These are phyloP conservation scores for Pleurotus giganteus DNA, from an alignment of 768 basidiomycete species.

Conservation along the genomic window DNA sequence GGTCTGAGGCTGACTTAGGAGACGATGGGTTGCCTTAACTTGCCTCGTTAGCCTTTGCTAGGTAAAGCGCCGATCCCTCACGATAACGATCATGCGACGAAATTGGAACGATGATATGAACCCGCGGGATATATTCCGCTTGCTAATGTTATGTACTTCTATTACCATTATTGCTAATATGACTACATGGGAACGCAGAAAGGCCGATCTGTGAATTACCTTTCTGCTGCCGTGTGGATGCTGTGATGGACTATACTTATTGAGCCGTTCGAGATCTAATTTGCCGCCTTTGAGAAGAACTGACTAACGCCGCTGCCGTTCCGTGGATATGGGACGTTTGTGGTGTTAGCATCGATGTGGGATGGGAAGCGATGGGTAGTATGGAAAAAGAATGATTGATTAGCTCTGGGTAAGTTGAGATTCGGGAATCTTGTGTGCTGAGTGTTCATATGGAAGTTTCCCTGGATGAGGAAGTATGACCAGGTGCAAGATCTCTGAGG, in stretches of 20 bases:
- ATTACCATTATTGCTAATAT: neutral
- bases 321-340: neutral
- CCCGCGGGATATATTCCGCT: neutral
- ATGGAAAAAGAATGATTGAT: neutral
- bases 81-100: neutral
- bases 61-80: neutral
- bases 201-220: neutral
- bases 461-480: neutral
- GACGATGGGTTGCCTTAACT: slow-evolving; percentile 9
- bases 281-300: neutral
- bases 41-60: neutral
- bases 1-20: slow-evolving; percentile 14
- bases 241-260: neutral
- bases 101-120: neutral
- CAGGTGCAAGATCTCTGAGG: too few relatives aligned
- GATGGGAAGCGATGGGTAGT: too few relatives aligned
- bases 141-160: slow-evolving; percentile 3
- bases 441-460: neutral
- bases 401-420: neutral
- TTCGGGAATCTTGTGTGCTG: neutral
- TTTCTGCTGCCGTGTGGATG: neutral
- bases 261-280: neutral
- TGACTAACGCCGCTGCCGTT: neutral
- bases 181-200: neutral
- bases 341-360: neutral